Evolutionary conservation across 2,329 filamentous ascomycete species (phyloP).

Genomic region (Calonectria montana): DNA sequence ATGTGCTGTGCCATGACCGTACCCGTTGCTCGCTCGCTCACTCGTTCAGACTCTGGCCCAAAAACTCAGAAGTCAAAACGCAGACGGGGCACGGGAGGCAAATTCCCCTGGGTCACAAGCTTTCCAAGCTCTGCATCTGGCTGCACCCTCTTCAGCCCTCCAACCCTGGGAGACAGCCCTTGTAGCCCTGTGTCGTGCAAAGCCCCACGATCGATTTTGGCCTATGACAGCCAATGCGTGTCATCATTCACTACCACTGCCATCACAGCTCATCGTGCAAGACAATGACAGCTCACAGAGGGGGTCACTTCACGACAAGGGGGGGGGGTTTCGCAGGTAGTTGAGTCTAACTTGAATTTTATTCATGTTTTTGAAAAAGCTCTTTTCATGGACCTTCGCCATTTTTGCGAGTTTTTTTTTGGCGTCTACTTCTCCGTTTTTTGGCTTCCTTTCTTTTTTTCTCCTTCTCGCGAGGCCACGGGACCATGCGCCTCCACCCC

Average conservation of each 20-base stretch:
- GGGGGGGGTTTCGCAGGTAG: background rate
- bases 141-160: slow-evolving; percentile 8
- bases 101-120: slow-evolving; percentile 11
- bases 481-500: slow-evolving; percentile 12
- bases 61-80: slow-evolving; percentile 3
- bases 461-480: slow-evolving; percentile 8
- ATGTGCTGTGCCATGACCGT: background rate
- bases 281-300: slow-evolving; percentile 27
- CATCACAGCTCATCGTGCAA: slow-evolving; percentile 1
- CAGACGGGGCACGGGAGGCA: background rate
- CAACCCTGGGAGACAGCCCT: background rate
- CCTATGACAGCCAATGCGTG: slow-evolving; percentile 19
- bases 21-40: background rate
- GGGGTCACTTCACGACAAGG: slow-evolving; percentile 10
- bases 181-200: background rate
- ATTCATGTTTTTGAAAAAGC: slow-evolving; percentile 43
- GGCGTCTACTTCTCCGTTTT: slow-evolving; percentile 28
- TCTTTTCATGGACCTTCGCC: slow-evolving; percentile 36
- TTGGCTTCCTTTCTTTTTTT: slow-evolving; percentile 27
- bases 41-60: background rate
- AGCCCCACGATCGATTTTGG: background rate
- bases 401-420: slow-evolving; percentile 43
- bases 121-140: background rate
- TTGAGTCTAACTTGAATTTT: slow-evolving; percentile 37
- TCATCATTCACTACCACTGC: slow-evolving; percentile 14